These are phyloP conservation scores for Pseudozyma sp. DNA, from an alignment of 1,284 basidiomycete species.

Conservation along the genomic window DNA sequence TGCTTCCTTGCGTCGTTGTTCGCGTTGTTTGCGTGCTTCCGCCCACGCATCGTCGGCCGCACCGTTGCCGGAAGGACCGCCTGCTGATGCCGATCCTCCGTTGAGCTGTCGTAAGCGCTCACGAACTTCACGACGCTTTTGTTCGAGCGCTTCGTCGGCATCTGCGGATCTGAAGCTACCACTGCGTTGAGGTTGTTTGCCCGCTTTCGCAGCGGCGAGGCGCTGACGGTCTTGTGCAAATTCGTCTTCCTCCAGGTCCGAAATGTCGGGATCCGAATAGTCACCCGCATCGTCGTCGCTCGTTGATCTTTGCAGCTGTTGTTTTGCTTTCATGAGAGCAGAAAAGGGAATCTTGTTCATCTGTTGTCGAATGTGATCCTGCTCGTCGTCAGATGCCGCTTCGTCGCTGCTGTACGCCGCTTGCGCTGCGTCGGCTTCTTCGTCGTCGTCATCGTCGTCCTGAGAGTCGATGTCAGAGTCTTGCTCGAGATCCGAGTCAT, in stretches of 20 bases:
- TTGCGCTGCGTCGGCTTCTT: conserved; percentile 69
- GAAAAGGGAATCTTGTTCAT: conserved; percentile 62
- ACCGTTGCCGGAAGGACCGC: conserved; percentile 4
- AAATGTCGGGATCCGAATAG: conserved; percentile 29
- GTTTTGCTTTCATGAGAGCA: conserved; percentile 75
- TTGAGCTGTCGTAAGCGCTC: conserved; percentile 41
- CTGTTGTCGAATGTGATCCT: conserved; percentile 28
- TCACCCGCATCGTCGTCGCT: conserved; percentile 30
- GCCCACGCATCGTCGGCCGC: conserved; percentile 15
- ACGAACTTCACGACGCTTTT: conserved; percentile 33
- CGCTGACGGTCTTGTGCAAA: conserved; percentile 43
- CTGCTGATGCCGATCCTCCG: conserved; percentile 6
- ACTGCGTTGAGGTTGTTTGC: conserved; percentile 27
- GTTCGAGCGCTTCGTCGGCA: conserved; percentile 30
- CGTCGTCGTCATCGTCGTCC: conserved; percentile 34
- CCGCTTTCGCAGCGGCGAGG: conserved; percentile 23
- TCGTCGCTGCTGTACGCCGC: conserved; percentile 66
- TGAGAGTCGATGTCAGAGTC: conserved; percentile 27
- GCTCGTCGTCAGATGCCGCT: conserved; percentile 11
- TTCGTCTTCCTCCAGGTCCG: conserved; percentile 56
- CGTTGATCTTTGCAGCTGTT: conserved; percentile 23
- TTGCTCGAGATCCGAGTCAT: conserved; percentile 59
- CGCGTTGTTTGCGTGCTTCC: conserved; percentile 12
- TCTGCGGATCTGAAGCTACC: conserved; percentile 1
- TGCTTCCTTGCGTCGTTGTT: conserved; percentile 19